Percentiles rank a stretch among this genome's conserved stretches.
Evolutionary conservation across 139 green algal species (phyloP).

Genomic region (Gonium pectorale): DNA sequence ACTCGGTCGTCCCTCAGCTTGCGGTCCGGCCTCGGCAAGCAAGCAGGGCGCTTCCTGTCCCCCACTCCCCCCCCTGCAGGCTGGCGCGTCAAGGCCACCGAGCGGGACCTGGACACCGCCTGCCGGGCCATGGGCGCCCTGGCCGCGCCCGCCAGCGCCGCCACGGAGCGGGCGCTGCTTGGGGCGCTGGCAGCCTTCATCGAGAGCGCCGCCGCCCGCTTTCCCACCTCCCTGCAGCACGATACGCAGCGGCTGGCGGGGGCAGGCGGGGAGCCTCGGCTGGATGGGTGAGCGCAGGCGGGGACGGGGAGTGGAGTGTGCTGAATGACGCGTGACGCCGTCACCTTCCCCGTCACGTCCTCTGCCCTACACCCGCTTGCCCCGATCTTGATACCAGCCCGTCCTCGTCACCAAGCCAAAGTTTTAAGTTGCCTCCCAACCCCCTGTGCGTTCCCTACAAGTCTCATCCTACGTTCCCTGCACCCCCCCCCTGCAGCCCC

Average conservation of each 20-base stretch:
- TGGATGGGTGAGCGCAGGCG: not conserved
- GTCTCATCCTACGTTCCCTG: not conserved
- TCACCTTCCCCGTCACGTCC: not conserved
- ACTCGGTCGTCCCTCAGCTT: too few relatives aligned
- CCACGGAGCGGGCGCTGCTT: constrained; percentile 52
- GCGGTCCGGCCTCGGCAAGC: too few relatives aligned
- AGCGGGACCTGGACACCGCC: constrained; percentile 39
- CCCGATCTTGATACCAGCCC: too few relatives aligned
- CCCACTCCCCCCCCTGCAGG: not conserved
- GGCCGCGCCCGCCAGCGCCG: constrained; percentile 17
- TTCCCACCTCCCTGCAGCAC: constrained; percentile 48
- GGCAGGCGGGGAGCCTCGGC: not conserved
- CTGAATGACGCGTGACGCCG: not conserved
- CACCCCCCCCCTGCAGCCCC: not conserved
- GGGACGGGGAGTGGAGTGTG: not conserved
- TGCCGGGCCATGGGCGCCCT: constrained; percentile 59
- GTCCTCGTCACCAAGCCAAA: not conserved
- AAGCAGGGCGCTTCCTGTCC: too few relatives aligned
- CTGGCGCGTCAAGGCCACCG: constrained; percentile 51
- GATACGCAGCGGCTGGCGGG: constrained; percentile 51
- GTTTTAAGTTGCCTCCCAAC: not conserved
- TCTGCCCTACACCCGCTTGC: not conserved
- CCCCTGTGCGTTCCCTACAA: not conserved
- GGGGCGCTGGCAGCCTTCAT: constrained; percentile 14
- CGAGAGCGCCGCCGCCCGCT: constrained; percentile 13